These are phyloP conservation scores for Zoysia japonica DNA, from an alignment of 176 grass and related monocot species.

Conservation along the genomic window DNA sequence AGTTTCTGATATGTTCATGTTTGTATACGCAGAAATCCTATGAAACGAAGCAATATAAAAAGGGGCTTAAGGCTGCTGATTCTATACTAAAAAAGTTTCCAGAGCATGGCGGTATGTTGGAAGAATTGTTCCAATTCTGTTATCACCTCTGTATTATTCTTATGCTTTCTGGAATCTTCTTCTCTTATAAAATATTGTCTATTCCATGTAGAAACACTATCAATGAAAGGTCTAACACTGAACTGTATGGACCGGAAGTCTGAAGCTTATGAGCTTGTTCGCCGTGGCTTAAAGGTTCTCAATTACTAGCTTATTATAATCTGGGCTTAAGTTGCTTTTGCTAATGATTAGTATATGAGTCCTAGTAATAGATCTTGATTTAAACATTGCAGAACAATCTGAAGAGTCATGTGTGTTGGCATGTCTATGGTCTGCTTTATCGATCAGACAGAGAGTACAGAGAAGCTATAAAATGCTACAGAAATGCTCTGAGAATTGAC, in stretches of 20 bases:
- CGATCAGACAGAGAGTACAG: constrained; percentile 98
- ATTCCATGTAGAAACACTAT: constrained; percentile 85
- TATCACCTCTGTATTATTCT: neutral
- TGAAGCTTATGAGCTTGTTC: constrained; percentile 98
- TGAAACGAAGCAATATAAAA: constrained; percentile 99
- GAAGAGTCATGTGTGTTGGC: constrained; percentile 99
- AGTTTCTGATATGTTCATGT: constrained; percentile 31
- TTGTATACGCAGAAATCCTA: constrained; percentile 89
- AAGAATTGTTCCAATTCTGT: constrained; percentile 25
- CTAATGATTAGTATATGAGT: neutral
- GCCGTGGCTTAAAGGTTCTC: constrained; percentile 88
- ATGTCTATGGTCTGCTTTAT: constrained; percentile 98
- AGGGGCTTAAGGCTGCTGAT: constrained; percentile 95
- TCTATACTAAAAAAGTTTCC: constrained; percentile 97
- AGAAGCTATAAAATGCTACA: constrained; percentile 99
- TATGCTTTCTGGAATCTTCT: constrained; percentile 5
- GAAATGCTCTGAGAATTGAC: constrained; percentile 98
- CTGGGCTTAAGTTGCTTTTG: constrained; percentile 16
- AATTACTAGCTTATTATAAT: constrained; percentile 16
- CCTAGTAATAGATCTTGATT: too few relatives aligned
- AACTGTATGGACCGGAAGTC: constrained; percentile 99
- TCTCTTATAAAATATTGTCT: neutral
- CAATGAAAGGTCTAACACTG: constrained; percentile 98
- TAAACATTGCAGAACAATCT: constrained; percentile 81
- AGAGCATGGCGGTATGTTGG: constrained; percentile 86